These are phyloP conservation scores for Gonium pectorale DNA, from an alignment of 139 green algal species.

Conservation along the genomic window DNA sequence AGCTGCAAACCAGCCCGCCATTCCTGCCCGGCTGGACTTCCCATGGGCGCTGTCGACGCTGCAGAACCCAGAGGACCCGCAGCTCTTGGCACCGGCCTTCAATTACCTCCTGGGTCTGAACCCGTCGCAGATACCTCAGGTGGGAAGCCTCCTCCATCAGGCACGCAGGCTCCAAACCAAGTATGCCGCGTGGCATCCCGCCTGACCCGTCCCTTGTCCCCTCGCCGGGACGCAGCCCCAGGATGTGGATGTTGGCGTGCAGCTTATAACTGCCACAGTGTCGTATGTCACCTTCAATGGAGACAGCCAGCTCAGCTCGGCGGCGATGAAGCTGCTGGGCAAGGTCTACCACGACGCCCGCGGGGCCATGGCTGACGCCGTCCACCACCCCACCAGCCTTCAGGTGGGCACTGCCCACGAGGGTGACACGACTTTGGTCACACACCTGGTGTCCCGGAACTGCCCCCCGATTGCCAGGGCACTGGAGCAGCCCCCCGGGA, in stretches of 20 bases:
- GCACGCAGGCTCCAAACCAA: too few relatives aligned
- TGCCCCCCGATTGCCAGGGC: too few relatives aligned
- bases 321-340: slow-evolving; percentile 2
- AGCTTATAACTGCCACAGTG: slow-evolving; percentile 12
- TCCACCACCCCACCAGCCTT: background rate
- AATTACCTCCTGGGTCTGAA: too few relatives aligned
- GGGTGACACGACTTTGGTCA: too few relatives aligned
- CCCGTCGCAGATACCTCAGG: too few relatives aligned
- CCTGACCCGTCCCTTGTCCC: background rate
- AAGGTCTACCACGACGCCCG: background rate
- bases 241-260: background rate
- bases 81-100: background rate
- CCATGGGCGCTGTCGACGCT: background rate
- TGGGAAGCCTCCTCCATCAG: too few relatives aligned
- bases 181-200: too few relatives aligned
- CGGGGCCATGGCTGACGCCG: background rate
- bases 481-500: too few relatives aligned
- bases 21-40: background rate
- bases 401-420: background rate
- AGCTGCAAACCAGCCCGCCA: background rate
- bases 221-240: background rate
- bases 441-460: too few relatives aligned
- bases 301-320: background rate
- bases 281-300: too few relatives aligned
- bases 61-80: background rate